Percentiles rank a stretch among this genome's conserved stretches.
phyloP scores from a whole-genome alignment of 345 rosid genomes.

The Bretschneidera sinensis region DNA sequence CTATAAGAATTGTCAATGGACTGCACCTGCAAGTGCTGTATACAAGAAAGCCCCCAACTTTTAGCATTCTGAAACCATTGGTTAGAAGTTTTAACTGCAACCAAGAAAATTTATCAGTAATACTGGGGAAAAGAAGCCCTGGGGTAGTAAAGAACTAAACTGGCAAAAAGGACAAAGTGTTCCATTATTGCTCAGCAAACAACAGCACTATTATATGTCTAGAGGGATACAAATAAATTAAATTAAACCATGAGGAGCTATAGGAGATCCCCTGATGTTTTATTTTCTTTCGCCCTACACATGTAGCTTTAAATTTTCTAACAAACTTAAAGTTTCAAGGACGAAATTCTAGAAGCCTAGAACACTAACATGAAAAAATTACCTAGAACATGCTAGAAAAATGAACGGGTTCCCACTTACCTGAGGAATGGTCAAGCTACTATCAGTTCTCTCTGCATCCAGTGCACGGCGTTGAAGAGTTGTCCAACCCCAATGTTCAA shows the following conservation, averaged over 20 bases:
- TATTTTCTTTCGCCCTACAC: not conserved
- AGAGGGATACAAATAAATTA: too few relatives aligned
- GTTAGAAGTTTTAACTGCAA: constrained; percentile 73
- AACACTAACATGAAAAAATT: not conserved
- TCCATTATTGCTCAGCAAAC: too few relatives aligned
- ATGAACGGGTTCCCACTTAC: constrained; percentile 24
- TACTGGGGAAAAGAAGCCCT: not conserved
- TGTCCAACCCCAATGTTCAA: constrained; percentile 95
- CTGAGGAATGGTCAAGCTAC: constrained; percentile 64
- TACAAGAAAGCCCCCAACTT: constrained; percentile 72
- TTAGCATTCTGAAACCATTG: constrained; percentile 79
- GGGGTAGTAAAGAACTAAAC: not conserved
- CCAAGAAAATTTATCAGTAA: not conserved
- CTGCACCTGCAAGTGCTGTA: constrained; percentile 95
- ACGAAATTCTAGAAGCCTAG: not conserved
- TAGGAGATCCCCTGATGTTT: not conserved
- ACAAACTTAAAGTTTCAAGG: not conserved
- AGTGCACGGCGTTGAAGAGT: constrained; percentile 82
- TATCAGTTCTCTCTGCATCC: constrained; percentile 75
- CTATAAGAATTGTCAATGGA: not conserved
- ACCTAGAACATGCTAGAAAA: not conserved
- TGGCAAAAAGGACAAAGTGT: too few relatives aligned
- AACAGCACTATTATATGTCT: too few relatives aligned
- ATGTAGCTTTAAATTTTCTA: not conserved
- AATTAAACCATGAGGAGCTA: not conserved